Evolutionary conservation across 192 early-diverging fungal species (phyloP).

Genomic region (Backusella circina): DNA sequence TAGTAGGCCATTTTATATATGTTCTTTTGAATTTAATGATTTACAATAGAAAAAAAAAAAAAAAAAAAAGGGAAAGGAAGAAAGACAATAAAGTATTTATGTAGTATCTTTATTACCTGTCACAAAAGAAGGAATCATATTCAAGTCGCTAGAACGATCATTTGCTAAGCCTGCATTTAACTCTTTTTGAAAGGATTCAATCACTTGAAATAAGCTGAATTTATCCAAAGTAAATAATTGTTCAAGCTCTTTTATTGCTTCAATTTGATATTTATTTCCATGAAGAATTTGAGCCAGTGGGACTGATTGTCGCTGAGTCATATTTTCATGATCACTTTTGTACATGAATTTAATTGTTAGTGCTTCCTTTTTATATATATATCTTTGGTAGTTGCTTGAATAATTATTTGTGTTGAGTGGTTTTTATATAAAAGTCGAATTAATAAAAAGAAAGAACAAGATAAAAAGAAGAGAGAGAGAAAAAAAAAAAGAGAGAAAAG

Average conservation of each 20-base stretch:
- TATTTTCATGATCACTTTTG: background rate
- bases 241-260: conserved; percentile 21
- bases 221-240: conserved; percentile 17
- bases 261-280: conserved; percentile 10
- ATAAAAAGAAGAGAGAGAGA: background rate
- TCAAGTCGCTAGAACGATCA: conserved; percentile 36
- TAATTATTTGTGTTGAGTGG: too few species aligned
- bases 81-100: background rate
- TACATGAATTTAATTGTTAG: background rate
- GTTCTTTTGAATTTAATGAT: background rate
- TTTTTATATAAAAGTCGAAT: background rate
- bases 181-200: conserved; percentile 22
- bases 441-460: background rate
- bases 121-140: conserved; percentile 90
- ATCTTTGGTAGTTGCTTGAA: too few species aligned
- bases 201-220: background rate
- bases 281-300: conserved; percentile 4
- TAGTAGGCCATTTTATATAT: background rate
- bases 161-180: conserved; percentile 20
- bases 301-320: background rate
- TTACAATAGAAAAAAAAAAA: too few species aligned
- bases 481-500: background rate
- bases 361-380: too few species aligned
- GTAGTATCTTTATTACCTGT: conserved; percentile 36
- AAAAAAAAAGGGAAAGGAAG: too few species aligned